Percentiles rank a stretch among this genome's conserved stretches.
Evolutionary conservation across 768 basidiomycete genomes (phyloP).

Genomic region (Paxillus involutus): DNA sequence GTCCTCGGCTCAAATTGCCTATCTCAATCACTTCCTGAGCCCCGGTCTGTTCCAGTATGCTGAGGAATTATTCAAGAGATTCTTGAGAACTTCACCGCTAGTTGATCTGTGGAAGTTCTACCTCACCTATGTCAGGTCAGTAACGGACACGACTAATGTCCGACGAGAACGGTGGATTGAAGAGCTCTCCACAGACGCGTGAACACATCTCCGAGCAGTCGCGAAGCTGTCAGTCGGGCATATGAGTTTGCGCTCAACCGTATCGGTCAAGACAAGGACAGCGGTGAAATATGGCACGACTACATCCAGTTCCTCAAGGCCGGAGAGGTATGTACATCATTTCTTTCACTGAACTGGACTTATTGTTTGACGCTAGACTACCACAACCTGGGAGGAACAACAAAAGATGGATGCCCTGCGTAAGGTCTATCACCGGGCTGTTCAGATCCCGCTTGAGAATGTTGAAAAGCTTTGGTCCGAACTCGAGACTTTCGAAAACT

Average conservation of each 20-base stretch:
- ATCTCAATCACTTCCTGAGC: conserved; percentile 75
- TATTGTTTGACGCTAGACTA: conserved; percentile 40
- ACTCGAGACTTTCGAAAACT: conserved; percentile 88
- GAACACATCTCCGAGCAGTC: conserved; percentile 63
- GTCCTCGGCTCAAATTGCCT: conserved; percentile 83
- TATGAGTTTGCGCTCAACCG: conserved; percentile 92
- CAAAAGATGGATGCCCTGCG: conserved; percentile 93
- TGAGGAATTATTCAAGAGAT: conserved; percentile 87
- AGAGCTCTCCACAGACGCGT: conserved; percentile 50
- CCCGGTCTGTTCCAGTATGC: conserved; percentile 70
- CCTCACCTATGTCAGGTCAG: conserved; percentile 87
- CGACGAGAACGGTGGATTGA: conserved; percentile 7
- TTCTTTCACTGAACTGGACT: conserved; percentile 3
- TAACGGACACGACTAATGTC: conserved; percentile 19
- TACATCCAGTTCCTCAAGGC: conserved; percentile 88
- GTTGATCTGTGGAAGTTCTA: conserved; percentile 95
- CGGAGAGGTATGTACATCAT: conserved; percentile 57
- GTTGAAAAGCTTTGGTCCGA: conserved; percentile 93
- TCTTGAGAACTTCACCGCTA: conserved; percentile 79
- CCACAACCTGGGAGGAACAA: conserved; percentile 92
- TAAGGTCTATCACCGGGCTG: conserved; percentile 89
- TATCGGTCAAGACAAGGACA: conserved; percentile 90
- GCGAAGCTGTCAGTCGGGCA: conserved; percentile 80
- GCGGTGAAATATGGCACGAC: conserved; percentile 90
- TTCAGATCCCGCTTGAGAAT: conserved; percentile 92